Evolutionary conservation across 306 rosid genomes (phyloP), one percentile per base, ranked within the genome.

Genomic region (Gillenia trifoliata): DNA sequence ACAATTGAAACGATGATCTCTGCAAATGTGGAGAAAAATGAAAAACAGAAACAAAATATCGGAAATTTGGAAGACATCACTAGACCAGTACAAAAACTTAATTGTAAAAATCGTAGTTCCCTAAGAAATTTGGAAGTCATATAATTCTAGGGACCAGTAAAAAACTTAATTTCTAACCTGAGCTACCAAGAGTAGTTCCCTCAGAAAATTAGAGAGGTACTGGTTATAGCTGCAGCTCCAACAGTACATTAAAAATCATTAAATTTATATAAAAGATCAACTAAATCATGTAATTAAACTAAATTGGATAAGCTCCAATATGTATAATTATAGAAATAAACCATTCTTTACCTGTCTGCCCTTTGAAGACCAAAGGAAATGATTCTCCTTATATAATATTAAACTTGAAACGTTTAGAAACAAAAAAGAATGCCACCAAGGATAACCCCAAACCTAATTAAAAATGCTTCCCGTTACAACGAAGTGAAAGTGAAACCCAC

Each of bases 401-500:
- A 95, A 82, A 82, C 98, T 95, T 63, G 77, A 81, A 82, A 92
- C 54, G 80, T 98, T 90, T 50, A 92, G n/a, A n/a, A n/a, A 69
- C 83, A 84, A 83, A 92, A 72, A 77, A 92, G 91, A 75, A 81
- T 50, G 78, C 90, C 92, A 61, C 99, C 99, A 52, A 92, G 86
- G 79, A 95, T 92, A 80, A 89, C 76, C 79, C 99, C 99, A 80
- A 95, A 95, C 85, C 99, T 89, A 81, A 95, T 77, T 62, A 75
- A 87, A 69, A 67, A 43, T 28, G 79, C 91, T 92, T 79, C 99
- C 98, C 0, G 93, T 92, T 75, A 86, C 55, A 98, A 92, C 88
- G 83, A 95, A 95, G 91, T n/a, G 85, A 70, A 68, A 95, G 90
- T 71, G 90, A 71, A 95, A 92, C 76, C 99, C 99, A 75, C 97